A percentile compares a stretch with the other conserved stretches of the same genome.
These are phyloP conservation scores for Komagataella kurtzmanii DNA, from an alignment of 805 yeast species.

Conservation along the genomic window DNA sequence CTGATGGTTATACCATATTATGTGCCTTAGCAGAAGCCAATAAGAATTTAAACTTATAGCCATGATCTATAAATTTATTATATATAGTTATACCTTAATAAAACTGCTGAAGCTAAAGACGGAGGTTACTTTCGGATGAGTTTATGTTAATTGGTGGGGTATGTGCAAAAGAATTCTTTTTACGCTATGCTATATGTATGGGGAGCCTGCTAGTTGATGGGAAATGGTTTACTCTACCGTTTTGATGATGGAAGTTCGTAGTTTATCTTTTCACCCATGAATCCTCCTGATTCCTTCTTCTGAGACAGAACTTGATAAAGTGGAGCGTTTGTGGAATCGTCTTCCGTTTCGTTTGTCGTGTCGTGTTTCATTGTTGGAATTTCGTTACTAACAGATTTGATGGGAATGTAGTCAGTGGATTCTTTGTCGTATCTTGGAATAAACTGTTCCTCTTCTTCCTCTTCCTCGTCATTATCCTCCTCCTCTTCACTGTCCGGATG, in stretches of 20 bases:
- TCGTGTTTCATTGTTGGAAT: background rate
- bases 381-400: background rate
- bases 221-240: background rate
- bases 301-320: background rate
- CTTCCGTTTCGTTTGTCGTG: background rate
- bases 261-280: background rate
- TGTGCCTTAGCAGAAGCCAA: no score
- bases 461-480: slow-evolving; percentile 16
- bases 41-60: no score
- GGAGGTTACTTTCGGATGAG: no score
- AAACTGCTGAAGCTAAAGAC: no score
- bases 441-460: slow-evolving; percentile 7
- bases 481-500: slow-evolving; percentile 21
- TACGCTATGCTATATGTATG: no score
- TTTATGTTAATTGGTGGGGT: no score
- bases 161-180: no score
- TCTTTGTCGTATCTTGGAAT: background rate
- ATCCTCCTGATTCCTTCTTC: background rate
- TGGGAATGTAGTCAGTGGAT: background rate
- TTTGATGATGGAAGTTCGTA: background rate
- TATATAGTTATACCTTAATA: no score
- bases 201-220: no score
- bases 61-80: no score
- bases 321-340: background rate
- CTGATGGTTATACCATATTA: no score